These are phyloP conservation scores for Pulicaria dysenterica DNA, from an alignment of 129 eudicot species.

Conservation along the genomic window DNA sequence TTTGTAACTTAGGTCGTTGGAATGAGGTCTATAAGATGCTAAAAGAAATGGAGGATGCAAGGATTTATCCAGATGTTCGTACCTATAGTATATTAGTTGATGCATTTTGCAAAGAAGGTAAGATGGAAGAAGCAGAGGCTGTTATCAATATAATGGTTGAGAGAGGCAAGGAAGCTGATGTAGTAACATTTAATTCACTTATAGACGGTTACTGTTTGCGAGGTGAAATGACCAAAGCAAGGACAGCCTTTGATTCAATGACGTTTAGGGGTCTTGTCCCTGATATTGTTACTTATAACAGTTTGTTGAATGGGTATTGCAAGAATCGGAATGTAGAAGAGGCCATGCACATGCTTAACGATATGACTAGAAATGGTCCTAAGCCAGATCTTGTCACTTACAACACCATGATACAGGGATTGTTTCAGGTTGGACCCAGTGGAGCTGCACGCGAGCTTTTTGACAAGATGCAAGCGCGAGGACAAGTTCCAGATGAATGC, in stretches of 20 bases:
- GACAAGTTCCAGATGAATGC: neutral
- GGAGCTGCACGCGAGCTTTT: constrained; percentile 13
- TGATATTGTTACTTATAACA: constrained; percentile 13
- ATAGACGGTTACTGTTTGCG: constrained; percentile 8
- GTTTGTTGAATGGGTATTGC: constrained; percentile 37
- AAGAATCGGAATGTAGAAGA: neutral
- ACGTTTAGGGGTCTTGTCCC: constrained; percentile 2
- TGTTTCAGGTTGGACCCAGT: constrained; percentile 6
- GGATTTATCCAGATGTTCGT: neutral
- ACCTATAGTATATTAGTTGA: constrained; percentile 37
- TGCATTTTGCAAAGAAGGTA: constrained; percentile 44
- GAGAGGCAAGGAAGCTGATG: neutral
- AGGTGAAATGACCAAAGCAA: constrained; percentile 25
- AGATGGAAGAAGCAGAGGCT: constrained; percentile 29
- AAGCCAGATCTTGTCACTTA: neutral
- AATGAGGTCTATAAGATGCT: constrained; percentile 28
- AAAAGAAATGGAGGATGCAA: constrained; percentile 24
- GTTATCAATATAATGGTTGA: constrained; percentile 15
- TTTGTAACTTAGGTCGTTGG: constrained; percentile 36
- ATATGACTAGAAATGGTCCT: neutral
- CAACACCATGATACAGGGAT: neutral
- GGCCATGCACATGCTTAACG: neutral
- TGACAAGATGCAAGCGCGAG: neutral
- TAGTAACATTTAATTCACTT: neutral
- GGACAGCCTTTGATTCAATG: constrained; percentile 21